phyloP scores from a whole-genome alignment of 2,329 filamentous ascomycete species.

The Paracorniculantispora psalliotae region DNA sequence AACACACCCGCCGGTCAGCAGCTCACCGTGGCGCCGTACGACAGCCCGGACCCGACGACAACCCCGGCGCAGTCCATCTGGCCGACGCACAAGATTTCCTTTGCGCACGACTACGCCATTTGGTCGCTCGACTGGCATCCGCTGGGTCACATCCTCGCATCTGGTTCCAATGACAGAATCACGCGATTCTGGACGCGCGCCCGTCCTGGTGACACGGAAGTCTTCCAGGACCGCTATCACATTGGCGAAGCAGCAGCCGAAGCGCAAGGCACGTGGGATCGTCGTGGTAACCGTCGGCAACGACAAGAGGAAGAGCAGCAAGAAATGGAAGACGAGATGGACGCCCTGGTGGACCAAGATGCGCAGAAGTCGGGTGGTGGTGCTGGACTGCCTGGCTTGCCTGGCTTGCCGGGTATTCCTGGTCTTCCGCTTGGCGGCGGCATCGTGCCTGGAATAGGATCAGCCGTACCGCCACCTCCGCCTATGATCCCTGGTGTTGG shows the following conservation, averaged over 20 bases:
- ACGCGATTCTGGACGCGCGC: constrained; percentile 95
- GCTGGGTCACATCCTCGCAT: constrained; percentile 88
- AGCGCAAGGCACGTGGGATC: constrained; percentile 90
- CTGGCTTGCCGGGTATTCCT: constrained; percentile 54
- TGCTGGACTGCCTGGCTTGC: constrained; percentile 30
- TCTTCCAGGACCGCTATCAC: constrained; percentile 87
- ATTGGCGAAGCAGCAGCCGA: constrained; percentile 92
- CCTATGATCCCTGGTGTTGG: constrained; percentile 49
- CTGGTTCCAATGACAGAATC: constrained; percentile 92
- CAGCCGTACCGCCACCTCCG: constrained; percentile 33
- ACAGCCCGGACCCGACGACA: constrained; percentile 72
- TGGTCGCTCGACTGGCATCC: constrained; percentile 99
- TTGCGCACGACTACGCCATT: constrained; percentile 89
- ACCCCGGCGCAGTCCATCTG: constrained; percentile 86
- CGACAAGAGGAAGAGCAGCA: constrained; percentile 90
- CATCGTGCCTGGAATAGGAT: constrained; percentile 37
- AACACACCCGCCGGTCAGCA: constrained; percentile 73
- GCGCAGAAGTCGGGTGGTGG: constrained; percentile 43
- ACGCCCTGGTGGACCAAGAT: constrained; percentile 87
- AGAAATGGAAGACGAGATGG: constrained; percentile 87
- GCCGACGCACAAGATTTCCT: constrained; percentile 80
- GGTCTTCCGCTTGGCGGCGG: constrained; percentile 46
- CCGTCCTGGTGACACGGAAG: constrained; percentile 79
- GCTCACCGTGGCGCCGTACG: constrained; percentile 74
- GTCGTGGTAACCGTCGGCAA: constrained; percentile 70